Percentiles rank a stretch among this genome's conserved stretches.
phyloP scores from a whole-genome alignment of 2,329 filamentous ascomycete species.

The Fonsecaea multimorphosa region DNA sequence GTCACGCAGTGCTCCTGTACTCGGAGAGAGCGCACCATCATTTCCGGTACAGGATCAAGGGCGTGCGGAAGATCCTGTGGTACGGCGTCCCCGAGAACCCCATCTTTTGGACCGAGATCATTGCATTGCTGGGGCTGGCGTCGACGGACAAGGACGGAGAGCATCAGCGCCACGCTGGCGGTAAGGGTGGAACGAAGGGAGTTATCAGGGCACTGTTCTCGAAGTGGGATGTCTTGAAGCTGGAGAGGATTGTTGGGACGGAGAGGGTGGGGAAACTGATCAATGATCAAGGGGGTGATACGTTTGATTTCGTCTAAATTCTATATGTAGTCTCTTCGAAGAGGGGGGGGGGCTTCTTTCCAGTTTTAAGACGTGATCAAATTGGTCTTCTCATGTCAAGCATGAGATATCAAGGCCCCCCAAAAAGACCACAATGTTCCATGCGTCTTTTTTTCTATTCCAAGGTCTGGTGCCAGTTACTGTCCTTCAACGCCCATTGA shows the following conservation, averaged over 20 bases:
- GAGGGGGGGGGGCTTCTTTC: not conserved
- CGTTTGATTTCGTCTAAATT: slow-evolving; percentile 86
- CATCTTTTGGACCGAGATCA: slow-evolving; percentile 53
- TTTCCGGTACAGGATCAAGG: slow-evolving; percentile 80
- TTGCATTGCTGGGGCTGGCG: slow-evolving; percentile 53
- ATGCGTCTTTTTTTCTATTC: slow-evolving; percentile 21
- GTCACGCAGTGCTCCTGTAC: slow-evolving; percentile 84
- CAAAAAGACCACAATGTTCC: not conserved
- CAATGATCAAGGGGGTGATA: slow-evolving; percentile 78
- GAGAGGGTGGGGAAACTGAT: slow-evolving; percentile 84
- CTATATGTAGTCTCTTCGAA: not conserved
- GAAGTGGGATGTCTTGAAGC: slow-evolving; percentile 84
- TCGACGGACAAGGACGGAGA: slow-evolving; percentile 48
- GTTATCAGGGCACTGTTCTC: slow-evolving; percentile 72
- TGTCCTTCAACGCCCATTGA: slow-evolving; percentile 71
- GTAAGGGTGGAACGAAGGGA: slow-evolving; percentile 56
- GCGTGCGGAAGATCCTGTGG: slow-evolving; percentile 83
- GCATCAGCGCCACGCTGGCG: slow-evolving; percentile 53
- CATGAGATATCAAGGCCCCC: not conserved
- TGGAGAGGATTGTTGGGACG: slow-evolving; percentile 86
- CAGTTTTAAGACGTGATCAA: not conserved
- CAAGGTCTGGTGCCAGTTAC: slow-evolving; percentile 46
- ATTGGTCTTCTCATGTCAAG: not conserved
- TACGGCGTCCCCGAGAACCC: slow-evolving; percentile 92
- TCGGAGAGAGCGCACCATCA: slow-evolving; percentile 98